These are phyloP conservation scores for Kwoniella shandongensis DNA, from an alignment of 768 basidiomycete species.

Conservation along the genomic window DNA sequence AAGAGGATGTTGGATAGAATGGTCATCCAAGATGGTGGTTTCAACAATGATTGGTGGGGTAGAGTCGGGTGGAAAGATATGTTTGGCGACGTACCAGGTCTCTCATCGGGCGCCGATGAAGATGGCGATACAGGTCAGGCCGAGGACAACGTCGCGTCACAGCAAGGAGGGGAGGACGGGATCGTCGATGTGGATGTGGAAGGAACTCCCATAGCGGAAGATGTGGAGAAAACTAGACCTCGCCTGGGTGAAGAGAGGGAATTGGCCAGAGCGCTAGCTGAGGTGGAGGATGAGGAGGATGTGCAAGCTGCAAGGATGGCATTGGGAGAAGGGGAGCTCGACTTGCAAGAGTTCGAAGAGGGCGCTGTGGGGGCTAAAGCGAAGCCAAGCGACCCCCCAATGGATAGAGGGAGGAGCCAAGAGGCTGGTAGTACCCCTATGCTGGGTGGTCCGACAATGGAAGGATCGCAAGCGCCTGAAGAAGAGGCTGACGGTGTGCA, in stretches of 20 bases:
- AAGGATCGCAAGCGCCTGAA: neutral
- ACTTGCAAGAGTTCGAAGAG: conserved; percentile 63
- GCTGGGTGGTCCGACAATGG: neutral
- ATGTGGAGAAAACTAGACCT: conserved; percentile 23
- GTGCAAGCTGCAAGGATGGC: conserved; percentile 76
- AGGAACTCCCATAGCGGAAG: conserved; percentile 32
- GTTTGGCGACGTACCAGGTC: conserved; percentile 61
- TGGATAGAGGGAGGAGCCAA: too few species aligned
- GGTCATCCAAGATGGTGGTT: conserved; percentile 90
- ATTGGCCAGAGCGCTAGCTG: conserved; percentile 67
- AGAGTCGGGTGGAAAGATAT: conserved; percentile 77
- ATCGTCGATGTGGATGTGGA: conserved; percentile 44
- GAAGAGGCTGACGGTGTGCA: too few species aligned
- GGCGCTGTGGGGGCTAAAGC: conserved; percentile 21
- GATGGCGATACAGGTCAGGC: conserved; percentile 32
- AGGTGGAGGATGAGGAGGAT: conserved; percentile 86
- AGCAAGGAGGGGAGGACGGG: conserved; percentile 15
- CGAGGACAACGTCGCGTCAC: conserved; percentile 3
- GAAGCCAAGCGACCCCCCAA: neutral
- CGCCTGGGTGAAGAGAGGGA: conserved; percentile 43
- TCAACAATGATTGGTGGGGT: conserved; percentile 58
- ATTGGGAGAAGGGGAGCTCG: conserved; percentile 75
- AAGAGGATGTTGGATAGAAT: conserved; percentile 86
- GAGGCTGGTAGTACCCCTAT: neutral
- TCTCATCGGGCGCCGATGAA: conserved; percentile 57